A percentile compares a stretch with the other conserved stretches of the same genome.
Conservation (phyloP, 2,329 filamentous ascomycete species). For the Colletotrichum gigasporum region DNA sequence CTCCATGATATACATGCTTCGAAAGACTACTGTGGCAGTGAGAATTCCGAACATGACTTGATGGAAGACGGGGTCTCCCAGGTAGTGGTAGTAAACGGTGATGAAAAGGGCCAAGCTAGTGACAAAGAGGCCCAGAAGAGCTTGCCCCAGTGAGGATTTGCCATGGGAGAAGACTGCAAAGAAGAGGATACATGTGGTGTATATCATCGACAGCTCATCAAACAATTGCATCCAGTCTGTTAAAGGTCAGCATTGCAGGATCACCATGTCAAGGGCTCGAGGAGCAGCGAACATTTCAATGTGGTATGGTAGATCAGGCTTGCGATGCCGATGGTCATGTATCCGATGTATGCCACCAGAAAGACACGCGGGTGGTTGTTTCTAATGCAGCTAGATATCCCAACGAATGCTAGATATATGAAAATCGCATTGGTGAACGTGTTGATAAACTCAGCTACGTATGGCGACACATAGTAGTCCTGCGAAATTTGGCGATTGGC, state of each 20-base stretch:
- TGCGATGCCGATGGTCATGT: conserved; percentile 1
- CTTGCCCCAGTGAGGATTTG: conserved; percentile 59
- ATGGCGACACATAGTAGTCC: not conserved
- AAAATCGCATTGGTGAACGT: too few relatives aligned
- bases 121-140: conserved; percentile 65
- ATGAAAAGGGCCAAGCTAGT: conserved; percentile 69
- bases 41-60: conserved; percentile 80
- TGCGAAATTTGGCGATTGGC: too few relatives aligned
- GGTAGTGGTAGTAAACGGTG: conserved; percentile 77
- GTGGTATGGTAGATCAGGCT: not conserved
- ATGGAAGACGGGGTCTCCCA: conserved; percentile 86
- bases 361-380: not conserved
- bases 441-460: not conserved
- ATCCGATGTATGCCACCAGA: not conserved
- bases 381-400: not conserved
- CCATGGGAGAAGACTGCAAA: conserved; percentile 78
- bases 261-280: too few relatives aligned
- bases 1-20: conserved; percentile 80
- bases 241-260: not conserved
- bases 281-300: not conserved
- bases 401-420: too few relatives aligned
- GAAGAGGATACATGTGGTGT: conserved; percentile 64
- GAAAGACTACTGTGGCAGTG: conserved; percentile 74
- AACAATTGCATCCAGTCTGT: conserved; percentile 67
- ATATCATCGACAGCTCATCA: conserved; percentile 69